Evolutionary conservation across 257 asterid genomes (phyloP).

Genomic region (Hygrophila difformis): DNA sequence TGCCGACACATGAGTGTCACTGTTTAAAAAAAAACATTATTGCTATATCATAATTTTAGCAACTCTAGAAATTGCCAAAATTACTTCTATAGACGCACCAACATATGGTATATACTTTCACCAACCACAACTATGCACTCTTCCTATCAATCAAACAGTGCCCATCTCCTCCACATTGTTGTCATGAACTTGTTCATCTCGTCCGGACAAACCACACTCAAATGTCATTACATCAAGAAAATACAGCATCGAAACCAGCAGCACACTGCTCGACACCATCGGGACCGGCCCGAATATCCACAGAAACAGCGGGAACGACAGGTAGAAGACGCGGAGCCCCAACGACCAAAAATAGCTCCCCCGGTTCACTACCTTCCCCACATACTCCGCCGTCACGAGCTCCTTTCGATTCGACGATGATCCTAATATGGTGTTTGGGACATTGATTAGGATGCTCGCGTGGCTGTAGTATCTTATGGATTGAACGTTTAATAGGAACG

Average conservation of each 20-base stretch:
- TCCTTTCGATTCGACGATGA: conserved; percentile 3
- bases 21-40: no score
- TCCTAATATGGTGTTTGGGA: conserved; percentile 36
- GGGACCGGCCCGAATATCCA: conserved; percentile 95
- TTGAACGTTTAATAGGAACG: conserved; percentile 74
- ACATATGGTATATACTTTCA: no score
- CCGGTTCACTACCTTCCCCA: conserved; percentile 45
- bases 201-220: conserved; percentile 22
- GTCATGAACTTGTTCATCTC: conserved; percentile 8
- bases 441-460: conserved; percentile 81
- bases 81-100: no score
- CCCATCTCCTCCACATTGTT: background rate
- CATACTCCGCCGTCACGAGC: conserved; percentile 48
- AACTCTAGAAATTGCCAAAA: no score
- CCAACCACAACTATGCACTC: background rate
- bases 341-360: conserved; percentile 94
- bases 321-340: conserved; percentile 77
- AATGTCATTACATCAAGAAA: conserved; percentile 53
- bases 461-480: conserved; percentile 89
- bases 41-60: no score
- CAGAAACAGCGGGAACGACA: conserved; percentile 71
- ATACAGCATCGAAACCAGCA: conserved; percentile 50
- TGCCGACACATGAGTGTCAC: no score
- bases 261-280: conserved; percentile 52
- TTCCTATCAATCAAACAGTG: background rate